Conservation (phyloP, 352 stramenopile genomes). For the Phytophthora hibernalis region DNA sequence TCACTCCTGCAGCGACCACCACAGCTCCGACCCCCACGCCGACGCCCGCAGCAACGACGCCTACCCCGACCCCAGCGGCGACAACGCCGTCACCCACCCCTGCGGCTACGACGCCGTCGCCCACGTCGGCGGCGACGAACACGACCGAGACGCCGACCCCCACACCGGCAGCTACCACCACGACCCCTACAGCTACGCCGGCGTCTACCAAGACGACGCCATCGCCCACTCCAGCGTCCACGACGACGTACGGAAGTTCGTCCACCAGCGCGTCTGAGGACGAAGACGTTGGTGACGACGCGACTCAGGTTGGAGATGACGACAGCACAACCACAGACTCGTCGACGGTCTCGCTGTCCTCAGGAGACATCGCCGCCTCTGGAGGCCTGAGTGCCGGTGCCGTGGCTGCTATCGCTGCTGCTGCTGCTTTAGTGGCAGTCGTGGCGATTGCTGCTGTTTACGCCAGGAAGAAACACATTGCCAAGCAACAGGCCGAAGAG, state of each 20-base stretch:
- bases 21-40: slow-evolving; percentile 27
- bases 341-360: slow-evolving; percentile 28
- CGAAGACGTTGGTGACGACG: slow-evolving; percentile 13
- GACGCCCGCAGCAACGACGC: slow-evolving; percentile 7
- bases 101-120: slow-evolving; percentile 15
- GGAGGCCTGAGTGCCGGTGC: slow-evolving; percentile 2
- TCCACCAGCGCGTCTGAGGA: slow-evolving; percentile 20
- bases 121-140: slow-evolving; percentile 25
- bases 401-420: slow-evolving; percentile 16
- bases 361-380: not conserved
- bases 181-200: slow-evolving; percentile 28
- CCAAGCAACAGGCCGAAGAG: slow-evolving; percentile 4
- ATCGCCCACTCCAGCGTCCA: slow-evolving; percentile 25
- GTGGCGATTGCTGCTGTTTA: slow-evolving; percentile 22
- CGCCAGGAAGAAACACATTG: slow-evolving; percentile 20
- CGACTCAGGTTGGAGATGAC: slow-evolving; percentile 17
- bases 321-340: slow-evolving; percentile 1
- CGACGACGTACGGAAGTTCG: slow-evolving; percentile 17
- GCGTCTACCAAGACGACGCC: slow-evolving; percentile 28
- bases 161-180: slow-evolving; percentile 27
- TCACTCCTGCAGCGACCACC: slow-evolving; percentile 27
- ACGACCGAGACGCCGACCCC: slow-evolving; percentile 12
- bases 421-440: slow-evolving; percentile 21
- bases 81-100: slow-evolving; percentile 20
- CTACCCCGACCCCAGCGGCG: slow-evolving; percentile 9